These are phyloP conservation scores for Boletus reticulatus DNA, from an alignment of 768 basidiomycete genomes.

Conservation along the genomic window DNA sequence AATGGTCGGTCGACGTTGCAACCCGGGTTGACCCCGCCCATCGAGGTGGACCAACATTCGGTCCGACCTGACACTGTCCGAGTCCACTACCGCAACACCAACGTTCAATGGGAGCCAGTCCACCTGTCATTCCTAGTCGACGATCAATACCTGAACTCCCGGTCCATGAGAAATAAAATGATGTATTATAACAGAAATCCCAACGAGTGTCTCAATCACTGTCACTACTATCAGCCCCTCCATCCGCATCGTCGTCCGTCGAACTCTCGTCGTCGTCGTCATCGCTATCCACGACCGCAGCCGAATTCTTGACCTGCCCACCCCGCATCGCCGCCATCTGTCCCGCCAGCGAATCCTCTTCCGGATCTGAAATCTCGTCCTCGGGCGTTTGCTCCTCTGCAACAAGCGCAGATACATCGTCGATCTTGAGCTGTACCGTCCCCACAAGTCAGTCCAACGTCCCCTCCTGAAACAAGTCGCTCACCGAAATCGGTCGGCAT, in stretches of 20 bases:
- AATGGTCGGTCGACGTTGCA: too few species aligned
- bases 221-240: conserved; percentile 28
- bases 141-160: too few species aligned
- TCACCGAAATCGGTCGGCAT: conserved; percentile 65
- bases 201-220: conserved; percentile 19
- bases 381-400: conserved; percentile 63
- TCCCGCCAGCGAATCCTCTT: conserved; percentile 93
- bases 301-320: conserved; percentile 76
- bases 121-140: too few species aligned
- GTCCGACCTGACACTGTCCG: too few species aligned
- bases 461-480: conserved; percentile 25
- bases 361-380: conserved; percentile 97
- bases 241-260: conserved; percentile 26
- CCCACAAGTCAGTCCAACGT: not conserved
- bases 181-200: too few species aligned
- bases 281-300: conserved; percentile 30
- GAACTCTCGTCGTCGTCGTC: conserved; percentile 24
- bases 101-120: too few species aligned
- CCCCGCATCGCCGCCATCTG: conserved; percentile 98
- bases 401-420: conserved; percentile 59
- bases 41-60: too few species aligned
- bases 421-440: conserved; percentile 74
- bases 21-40: too few species aligned
- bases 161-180: too few species aligned
- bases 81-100: too few species aligned